phyloP scores from a whole-genome alignment of 2,329 filamentous ascomycete genomes.

The Fragosphaeria purpurea region DNA sequence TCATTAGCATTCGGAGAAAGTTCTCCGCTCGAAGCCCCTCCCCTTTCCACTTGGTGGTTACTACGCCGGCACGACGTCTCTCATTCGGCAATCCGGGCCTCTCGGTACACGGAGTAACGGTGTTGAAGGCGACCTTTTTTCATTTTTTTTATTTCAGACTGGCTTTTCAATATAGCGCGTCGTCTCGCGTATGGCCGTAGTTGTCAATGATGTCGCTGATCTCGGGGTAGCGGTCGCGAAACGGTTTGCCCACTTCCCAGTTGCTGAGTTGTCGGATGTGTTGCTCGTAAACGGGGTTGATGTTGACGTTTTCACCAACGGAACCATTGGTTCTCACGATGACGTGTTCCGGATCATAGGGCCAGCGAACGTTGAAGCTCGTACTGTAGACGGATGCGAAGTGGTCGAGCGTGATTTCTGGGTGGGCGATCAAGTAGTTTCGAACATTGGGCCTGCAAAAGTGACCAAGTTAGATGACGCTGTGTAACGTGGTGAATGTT shows the following conservation, averaged over 20 bases:
- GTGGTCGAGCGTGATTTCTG: slow-evolving; percentile 22
- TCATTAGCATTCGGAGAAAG: too few species aligned
- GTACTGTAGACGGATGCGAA: slow-evolving; percentile 22
- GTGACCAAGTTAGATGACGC: not conserved
- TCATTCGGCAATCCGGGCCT: too few species aligned
- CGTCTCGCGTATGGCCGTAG: too few species aligned
- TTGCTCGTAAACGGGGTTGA: slow-evolving; percentile 22
- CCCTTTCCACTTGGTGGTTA: too few species aligned
- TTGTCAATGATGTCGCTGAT: slow-evolving; percentile 17
- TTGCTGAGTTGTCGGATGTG: slow-evolving; percentile 21
- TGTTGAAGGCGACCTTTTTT: too few species aligned
- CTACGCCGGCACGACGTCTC: too few species aligned
- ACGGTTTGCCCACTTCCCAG: slow-evolving; percentile 20
- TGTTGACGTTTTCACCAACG: slow-evolving; percentile 12
- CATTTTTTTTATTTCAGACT: too few species aligned
- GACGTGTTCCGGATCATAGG: slow-evolving; percentile 19
- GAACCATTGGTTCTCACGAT: slow-evolving; percentile 13
- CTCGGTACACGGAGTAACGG: too few species aligned
- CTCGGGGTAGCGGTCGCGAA: slow-evolving; percentile 18
- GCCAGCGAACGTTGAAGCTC: slow-evolving; percentile 22
- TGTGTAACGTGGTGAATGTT: too few species aligned
- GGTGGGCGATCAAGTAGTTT: slow-evolving; percentile 20
- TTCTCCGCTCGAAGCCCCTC: too few species aligned
- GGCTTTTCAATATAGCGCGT: too few species aligned
- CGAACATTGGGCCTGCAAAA: slow-evolving; percentile 18